Percentiles rank a stretch among this genome's conserved stretches.
phyloP scores from a whole-genome alignment of 2,329 filamentous ascomycete genomes.

The Periconia sp. region DNA sequence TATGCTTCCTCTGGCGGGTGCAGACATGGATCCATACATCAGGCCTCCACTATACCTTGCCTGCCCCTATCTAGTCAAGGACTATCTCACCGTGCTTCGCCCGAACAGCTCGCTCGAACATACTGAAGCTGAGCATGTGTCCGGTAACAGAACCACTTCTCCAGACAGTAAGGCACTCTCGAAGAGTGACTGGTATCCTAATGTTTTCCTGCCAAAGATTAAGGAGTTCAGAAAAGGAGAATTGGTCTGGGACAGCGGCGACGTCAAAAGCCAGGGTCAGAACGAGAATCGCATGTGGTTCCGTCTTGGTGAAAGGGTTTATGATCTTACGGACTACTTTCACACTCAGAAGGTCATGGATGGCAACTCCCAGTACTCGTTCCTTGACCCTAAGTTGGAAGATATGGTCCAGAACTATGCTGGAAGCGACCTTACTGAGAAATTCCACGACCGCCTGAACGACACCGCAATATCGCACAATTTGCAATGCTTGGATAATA shows the following conservation, averaged over 20 bases:
- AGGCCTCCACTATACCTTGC: slow-evolving; percentile 74
- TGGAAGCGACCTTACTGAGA: slow-evolving; percentile 76
- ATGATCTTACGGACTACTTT: slow-evolving; percentile 93
- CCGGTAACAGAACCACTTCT: slow-evolving; percentile 67
- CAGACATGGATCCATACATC: slow-evolving; percentile 86
- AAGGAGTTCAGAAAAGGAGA: slow-evolving; percentile 87
- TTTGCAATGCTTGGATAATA: slow-evolving; percentile 79
- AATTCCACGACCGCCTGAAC: slow-evolving; percentile 65
- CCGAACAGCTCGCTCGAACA: slow-evolving; percentile 69
- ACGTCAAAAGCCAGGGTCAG: slow-evolving; percentile 69
- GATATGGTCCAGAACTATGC: slow-evolving; percentile 75
- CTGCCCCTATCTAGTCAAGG: slow-evolving; percentile 74
- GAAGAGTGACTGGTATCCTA: slow-evolving; percentile 76
- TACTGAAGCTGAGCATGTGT: slow-evolving; percentile 69
- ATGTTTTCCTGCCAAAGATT: slow-evolving; percentile 77
- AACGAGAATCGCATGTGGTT: slow-evolving; percentile 77
- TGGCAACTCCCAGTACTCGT: slow-evolving; percentile 65
- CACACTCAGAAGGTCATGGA: slow-evolving; percentile 71
- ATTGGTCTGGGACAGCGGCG: slow-evolving; percentile 71
- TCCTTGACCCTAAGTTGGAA: slow-evolving; percentile 72
- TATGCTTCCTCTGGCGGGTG: slow-evolving; percentile 81
- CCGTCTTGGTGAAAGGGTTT: slow-evolving; percentile 76
- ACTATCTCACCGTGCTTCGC: slow-evolving; percentile 62
- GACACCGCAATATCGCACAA: slow-evolving; percentile 67
- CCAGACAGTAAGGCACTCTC: slow-evolving; percentile 61